Conservation (phyloP, 306 rosid genomes). For the Lathyrus aphaca region DNA sequence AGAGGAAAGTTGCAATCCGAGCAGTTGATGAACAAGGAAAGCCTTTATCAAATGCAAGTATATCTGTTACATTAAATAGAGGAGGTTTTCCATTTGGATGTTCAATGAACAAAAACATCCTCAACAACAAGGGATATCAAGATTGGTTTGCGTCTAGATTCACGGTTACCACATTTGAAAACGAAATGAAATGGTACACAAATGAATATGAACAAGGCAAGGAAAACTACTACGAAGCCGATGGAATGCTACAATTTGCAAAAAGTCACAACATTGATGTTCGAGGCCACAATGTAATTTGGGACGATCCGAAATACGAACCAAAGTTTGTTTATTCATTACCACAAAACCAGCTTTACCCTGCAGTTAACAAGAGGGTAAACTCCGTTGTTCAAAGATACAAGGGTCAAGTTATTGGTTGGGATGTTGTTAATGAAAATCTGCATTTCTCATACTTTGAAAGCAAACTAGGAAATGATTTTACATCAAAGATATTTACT, state of each 20-base stretch:
- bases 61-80: constrained; percentile 38
- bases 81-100: constrained; percentile 59
- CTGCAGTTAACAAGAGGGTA: constrained; percentile 49
- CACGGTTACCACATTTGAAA: constrained; percentile 56
- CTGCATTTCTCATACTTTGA: constrained; percentile 64
- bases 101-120: constrained; percentile 57
- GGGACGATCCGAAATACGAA: constrained; percentile 62
- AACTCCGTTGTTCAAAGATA: constrained; percentile 56
- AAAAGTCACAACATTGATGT: constrained; percentile 49
- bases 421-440: constrained; percentile 89
- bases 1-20: constrained; percentile 51
- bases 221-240: constrained; percentile 50
- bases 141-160: constrained; percentile 67
- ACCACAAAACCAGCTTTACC: constrained; percentile 29
- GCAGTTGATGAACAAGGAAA: constrained; percentile 53
- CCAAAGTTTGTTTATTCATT: constrained; percentile 64
- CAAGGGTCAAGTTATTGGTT: constrained; percentile 59
- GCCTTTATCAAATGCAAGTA: constrained; percentile 52
- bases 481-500: constrained; percentile 48
- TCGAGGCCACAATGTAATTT: constrained; percentile 72
- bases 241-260: constrained; percentile 64
- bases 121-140: constrained; percentile 53
- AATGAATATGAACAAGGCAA: constrained; percentile 50
- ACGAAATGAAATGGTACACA: constrained; percentile 84
- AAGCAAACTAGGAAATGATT: constrained; percentile 39